Evolutionary conservation across 805 yeast species (phyloP).

Genomic region (Metschnikowia shivogae): DNA sequence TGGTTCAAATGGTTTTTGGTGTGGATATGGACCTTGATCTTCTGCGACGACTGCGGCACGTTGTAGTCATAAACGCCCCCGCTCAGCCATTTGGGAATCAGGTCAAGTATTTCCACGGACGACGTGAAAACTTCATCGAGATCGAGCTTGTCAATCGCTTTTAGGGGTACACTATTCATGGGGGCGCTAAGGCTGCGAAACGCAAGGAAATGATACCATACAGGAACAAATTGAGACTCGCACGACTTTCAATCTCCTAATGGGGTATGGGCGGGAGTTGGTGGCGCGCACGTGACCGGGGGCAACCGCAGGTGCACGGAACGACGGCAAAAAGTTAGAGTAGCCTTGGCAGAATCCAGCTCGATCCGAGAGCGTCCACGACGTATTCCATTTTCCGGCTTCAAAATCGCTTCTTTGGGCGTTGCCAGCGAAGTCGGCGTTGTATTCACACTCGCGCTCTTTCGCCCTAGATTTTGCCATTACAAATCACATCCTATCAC

Average conservation of each 20-base stretch:
- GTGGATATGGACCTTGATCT: slow-evolving; percentile 13
- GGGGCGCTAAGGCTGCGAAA: neutral
- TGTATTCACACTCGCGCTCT: slow-evolving; percentile 4
- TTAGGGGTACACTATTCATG: slow-evolving; percentile 16
- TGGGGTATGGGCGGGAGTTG: neutral
- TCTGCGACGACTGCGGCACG: slow-evolving; percentile 14
- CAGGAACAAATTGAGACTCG: neutral
- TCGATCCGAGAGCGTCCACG: no score
- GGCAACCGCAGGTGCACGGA: neutral
- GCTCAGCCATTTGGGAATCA: slow-evolving; percentile 11
- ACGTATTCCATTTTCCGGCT: no score
- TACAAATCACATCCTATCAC: neutral
- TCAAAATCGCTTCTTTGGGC: no score
- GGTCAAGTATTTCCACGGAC: slow-evolving; percentile 10
- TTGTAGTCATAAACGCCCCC: slow-evolving; percentile 11
- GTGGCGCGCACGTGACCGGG: slow-evolving; percentile 4
- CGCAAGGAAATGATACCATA: neutral
- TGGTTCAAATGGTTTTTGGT: slow-evolving; percentile 10
- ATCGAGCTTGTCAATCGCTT: slow-evolving; percentile 10
- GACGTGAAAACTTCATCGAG: slow-evolving; percentile 9
- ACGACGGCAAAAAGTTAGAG: no score
- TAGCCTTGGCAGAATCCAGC: no score
- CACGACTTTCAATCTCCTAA: neutral
- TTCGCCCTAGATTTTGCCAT: slow-evolving; percentile 4
- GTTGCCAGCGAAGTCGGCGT: neutral